Evolutionary conservation across 163 green algal species (phyloP).

Genomic region (Scenedesmus sp.): DNA sequence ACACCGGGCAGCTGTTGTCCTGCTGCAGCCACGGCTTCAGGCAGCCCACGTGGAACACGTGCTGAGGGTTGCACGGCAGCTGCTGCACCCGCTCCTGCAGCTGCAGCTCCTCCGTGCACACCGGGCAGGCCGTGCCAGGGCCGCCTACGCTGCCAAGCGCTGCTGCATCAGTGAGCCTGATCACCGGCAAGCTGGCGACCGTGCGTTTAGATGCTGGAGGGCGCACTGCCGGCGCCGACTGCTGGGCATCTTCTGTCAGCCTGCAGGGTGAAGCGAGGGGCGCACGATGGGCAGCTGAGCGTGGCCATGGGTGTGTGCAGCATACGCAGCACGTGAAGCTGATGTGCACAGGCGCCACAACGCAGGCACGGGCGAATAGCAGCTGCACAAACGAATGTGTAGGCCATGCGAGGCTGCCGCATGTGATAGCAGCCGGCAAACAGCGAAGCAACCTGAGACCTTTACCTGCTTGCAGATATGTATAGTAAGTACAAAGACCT

Average conservation of each 20-base stretch:
- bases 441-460: no score
- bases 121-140: conserved; percentile 36
- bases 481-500: not conserved
- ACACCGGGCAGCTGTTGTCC: conserved; percentile 83
- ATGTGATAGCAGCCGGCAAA: no score
- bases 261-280: conserved; percentile 30
- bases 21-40: conserved; percentile 80
- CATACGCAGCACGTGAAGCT: not conserved
- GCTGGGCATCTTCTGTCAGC: conserved; percentile 15
- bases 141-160: not conserved
- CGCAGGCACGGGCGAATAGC: no score
- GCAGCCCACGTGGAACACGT: conserved; percentile 82
- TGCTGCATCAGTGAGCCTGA: not conserved
- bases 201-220: conserved; percentile 31
- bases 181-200: conserved; percentile 33
- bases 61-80: conserved; percentile 70
- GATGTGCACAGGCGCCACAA: not conserved
- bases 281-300: no score
- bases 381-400: no score
- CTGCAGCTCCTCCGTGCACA: conserved; percentile 73
- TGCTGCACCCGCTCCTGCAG: conserved; percentile 74
- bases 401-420: no score
- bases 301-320: no score
- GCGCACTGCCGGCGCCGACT: not conserved
- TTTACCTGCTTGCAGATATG: no score